These are phyloP conservation scores for Prunus mira DNA, from an alignment of 306 rosid species.

Conservation along the genomic window DNA sequence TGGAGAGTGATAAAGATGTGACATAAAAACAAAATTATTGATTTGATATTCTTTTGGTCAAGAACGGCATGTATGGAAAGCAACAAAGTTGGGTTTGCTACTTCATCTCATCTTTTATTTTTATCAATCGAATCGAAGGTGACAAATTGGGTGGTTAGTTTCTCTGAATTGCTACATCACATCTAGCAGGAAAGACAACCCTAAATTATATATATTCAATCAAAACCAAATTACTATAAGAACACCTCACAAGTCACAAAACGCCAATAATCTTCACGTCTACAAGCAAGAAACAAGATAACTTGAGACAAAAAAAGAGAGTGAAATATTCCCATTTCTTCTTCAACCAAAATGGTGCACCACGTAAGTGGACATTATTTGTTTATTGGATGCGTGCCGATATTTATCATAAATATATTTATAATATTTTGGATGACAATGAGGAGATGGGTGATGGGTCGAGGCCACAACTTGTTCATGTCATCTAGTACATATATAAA, in stretches of 20 bases:
- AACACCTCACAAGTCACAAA: not conserved
- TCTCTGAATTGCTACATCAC: constrained; percentile 17
- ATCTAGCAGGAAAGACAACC: not conserved
- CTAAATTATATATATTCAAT: not conserved
- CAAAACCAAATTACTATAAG: not conserved
- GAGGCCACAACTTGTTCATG: not conserved
- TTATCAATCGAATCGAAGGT: not conserved
- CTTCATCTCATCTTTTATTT: not conserved
- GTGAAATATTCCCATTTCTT: not conserved
- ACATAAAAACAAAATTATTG: not conserved
- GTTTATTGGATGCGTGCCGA: not conserved
- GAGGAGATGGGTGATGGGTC: not conserved
- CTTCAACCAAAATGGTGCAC: not conserved
- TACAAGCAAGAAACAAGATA: not conserved
- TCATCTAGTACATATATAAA: not conserved
- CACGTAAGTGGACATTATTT: not conserved
- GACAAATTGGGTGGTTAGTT: constrained; percentile 3
- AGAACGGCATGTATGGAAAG: constrained; percentile 9
- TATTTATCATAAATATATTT: not conserved
- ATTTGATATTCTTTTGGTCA: constrained; percentile 8
- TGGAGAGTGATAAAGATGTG: constrained; percentile 10
- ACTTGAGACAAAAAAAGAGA: not conserved
- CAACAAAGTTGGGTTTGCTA: constrained; percentile 12
- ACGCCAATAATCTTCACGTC: not conserved
- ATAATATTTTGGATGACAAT: not conserved